phyloP scores from a whole-genome alignment of 805 yeast species.

The Nakazawaea sp. region DNA sequence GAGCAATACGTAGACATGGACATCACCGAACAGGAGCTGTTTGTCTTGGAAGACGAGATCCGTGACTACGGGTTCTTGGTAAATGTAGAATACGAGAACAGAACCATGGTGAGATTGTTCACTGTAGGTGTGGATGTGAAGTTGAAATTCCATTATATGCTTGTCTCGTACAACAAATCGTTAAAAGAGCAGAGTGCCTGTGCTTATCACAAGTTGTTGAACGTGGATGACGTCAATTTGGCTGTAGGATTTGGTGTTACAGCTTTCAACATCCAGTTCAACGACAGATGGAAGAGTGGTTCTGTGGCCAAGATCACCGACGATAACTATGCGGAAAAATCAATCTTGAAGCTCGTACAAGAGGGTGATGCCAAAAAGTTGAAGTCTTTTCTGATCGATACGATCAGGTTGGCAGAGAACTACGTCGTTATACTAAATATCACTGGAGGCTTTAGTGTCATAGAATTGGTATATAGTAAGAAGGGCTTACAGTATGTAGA shows the following conservation, averaged over 20 bases:
- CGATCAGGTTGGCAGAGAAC: no score
- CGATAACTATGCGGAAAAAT: constrained; percentile 1
- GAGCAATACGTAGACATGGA: not conserved
- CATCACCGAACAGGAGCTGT: constrained; percentile 2
- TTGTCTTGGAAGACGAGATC: not conserved
- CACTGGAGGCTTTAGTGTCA: no score
- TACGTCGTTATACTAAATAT: no score
- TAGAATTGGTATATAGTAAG: no score
- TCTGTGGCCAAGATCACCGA: constrained; percentile 1
- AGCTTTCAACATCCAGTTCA: constrained; percentile 1
- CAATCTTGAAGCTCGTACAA: not conserved
- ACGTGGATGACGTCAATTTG: not conserved
- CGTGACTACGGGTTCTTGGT: constrained; percentile 4
- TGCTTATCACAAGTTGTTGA: constrained; percentile 1
- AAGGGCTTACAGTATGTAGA: not conserved
- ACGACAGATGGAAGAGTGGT: constrained; percentile 1
- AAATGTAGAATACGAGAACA: not conserved
- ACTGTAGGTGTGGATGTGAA: constrained; percentile 7
- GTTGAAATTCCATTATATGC: constrained; percentile 3
- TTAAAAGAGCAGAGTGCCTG: no score
- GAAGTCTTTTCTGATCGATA: not conserved
- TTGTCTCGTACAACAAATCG: no score
- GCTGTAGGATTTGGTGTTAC: not conserved
- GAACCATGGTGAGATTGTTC: constrained; percentile 1
- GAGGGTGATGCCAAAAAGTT: not conserved